Evolutionary conservation across 495 filamentous ascomycete species (phyloP).

Genomic region (Hypoxylon crocopeplum): DNA sequence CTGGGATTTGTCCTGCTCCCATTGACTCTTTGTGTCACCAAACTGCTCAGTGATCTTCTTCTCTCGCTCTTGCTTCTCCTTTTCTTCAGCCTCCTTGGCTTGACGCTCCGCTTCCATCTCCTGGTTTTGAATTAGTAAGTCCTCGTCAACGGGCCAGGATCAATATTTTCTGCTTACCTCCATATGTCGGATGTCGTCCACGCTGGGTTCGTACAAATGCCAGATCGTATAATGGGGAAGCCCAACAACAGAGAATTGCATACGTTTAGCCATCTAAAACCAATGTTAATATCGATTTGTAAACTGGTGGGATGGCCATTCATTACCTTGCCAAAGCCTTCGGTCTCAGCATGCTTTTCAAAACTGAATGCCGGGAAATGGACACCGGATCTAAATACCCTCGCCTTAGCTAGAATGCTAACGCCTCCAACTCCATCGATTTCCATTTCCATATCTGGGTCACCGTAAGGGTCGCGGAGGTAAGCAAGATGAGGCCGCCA

Average conservation of each 20-base stretch:
- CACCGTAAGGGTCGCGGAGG: constrained; percentile 94
- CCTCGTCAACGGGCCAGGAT: neutral
- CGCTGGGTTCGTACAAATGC: constrained; percentile 98
- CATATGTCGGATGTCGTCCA: constrained; percentile 98
- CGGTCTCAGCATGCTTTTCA: constrained; percentile 97
- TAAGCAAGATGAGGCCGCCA: constrained; percentile 98
- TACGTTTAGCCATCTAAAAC: constrained; percentile 91
- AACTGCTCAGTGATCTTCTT: constrained; percentile 76
- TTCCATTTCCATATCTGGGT: constrained; percentile 99
- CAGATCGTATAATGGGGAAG: constrained; percentile 98
- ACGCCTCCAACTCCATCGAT: constrained; percentile 98
- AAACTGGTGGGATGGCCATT: neutral
- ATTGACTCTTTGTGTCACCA: constrained; percentile 70
- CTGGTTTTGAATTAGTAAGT: constrained; percentile 45
- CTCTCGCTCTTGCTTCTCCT: constrained; percentile 67
- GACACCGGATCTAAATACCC: constrained; percentile 90
- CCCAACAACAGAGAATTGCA: constrained; percentile 95
- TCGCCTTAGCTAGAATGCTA: constrained; percentile 95
- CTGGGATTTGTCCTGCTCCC: constrained; percentile 82
- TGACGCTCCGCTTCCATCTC: constrained; percentile 87
- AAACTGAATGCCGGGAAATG: constrained; percentile 99
- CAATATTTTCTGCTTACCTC: constrained; percentile 58
- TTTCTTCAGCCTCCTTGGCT: constrained; percentile 74
- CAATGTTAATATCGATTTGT: constrained; percentile 41
- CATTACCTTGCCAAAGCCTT: constrained; percentile 95